Percentiles rank a stretch among this genome's conserved stretches.
Evolutionary conservation across 1,284 basidiomycete species (phyloP).

Genomic region (Ustilago sp.): DNA sequence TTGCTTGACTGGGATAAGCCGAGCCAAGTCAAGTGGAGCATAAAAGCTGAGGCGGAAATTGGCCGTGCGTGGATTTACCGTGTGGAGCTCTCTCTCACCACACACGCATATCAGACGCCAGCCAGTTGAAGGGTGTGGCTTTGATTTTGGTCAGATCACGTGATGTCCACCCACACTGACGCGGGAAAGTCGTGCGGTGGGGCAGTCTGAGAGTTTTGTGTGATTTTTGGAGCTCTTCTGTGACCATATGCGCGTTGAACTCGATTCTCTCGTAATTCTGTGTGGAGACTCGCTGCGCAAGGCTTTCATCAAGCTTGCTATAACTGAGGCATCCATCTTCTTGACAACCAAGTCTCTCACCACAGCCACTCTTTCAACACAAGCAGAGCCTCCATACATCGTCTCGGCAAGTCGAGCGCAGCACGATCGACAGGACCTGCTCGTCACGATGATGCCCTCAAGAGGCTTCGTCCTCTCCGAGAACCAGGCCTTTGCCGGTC

Average conservation of each 20-base stretch:
- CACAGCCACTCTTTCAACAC: not conserved
- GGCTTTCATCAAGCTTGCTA: not conserved
- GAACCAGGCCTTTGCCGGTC: conserved; percentile 48
- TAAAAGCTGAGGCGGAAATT: not conserved
- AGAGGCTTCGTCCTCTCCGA: conserved; percentile 48
- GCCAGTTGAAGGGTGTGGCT: not conserved
- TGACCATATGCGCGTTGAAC: conserved; percentile 16
- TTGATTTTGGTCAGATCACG: conserved; percentile 20
- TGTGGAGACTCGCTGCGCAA: not conserved
- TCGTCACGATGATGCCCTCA: conserved; percentile 42
- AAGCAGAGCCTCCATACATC: not conserved
- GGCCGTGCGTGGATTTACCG: not conserved
- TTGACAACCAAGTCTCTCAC: not conserved
- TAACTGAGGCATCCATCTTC: not conserved
- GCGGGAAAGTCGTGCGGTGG: conserved; percentile 39
- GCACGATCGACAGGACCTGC: not conserved
- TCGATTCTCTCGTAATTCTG: conserved; percentile 15
- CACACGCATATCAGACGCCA: not conserved
- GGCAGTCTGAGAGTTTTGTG: not conserved
- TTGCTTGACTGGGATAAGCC: conserved; percentile 13
- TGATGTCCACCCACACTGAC: conserved; percentile 16
- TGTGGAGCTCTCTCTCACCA: conserved; percentile 4
- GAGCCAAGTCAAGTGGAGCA: not conserved
- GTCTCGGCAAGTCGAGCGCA: not conserved
- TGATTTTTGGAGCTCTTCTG: not conserved